Evolutionary conservation across 2,329 filamentous ascomycete species (phyloP), one percentile per base, ranked within the genome.

Genomic region (Lasiodiplodia sp.): DNA sequence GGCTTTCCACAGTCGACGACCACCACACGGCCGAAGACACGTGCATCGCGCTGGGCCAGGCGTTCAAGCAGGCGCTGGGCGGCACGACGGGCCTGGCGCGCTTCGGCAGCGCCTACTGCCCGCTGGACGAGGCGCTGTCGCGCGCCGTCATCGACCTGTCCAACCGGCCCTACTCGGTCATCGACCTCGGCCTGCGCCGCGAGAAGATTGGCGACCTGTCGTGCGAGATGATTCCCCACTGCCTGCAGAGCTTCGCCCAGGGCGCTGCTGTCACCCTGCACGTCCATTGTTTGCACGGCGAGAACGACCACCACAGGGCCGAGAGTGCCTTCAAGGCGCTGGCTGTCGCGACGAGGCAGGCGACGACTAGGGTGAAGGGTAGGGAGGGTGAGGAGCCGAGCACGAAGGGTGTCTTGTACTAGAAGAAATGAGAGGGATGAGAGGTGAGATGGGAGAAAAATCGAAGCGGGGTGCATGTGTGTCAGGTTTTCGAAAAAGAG

Each of bases 261-360:
- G 92, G 89, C 11, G 93, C 94, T 3, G 91, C 93, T 31, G 86
- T 97, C 66, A 99, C 96, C n/a, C 83, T 98, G 77, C 96, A 99
- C 83, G 93, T 99, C 69, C 93, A 97, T 82, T 96, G 93, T 81
- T 82, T 97, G 68, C 88, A 93, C 71, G 96, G 96, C 65, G 88
- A 92, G 71, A 99, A 98, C 81, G 96, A 98, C 82, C 96, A 98
- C 82, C 96, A 98, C 83, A 86, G 94, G 69, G 94, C 96, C 11
- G 96, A 98, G 87, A 96, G 92, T 79, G 96, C 95, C 18, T 97
- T 99, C 82, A 99, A 99, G 87, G 96, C 96, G 57, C 82, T 98
- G 73, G 96, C 96, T 0, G 89, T 97, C 55, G 96, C 96, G 8
- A 86, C 96, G 67, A 87, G 91, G 74, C 87, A 87, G 79, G 96